Conservation (phyloP, 2,329 filamentous ascomycete genomes). For the Monilinia vaccinii-corymbosi region DNA sequence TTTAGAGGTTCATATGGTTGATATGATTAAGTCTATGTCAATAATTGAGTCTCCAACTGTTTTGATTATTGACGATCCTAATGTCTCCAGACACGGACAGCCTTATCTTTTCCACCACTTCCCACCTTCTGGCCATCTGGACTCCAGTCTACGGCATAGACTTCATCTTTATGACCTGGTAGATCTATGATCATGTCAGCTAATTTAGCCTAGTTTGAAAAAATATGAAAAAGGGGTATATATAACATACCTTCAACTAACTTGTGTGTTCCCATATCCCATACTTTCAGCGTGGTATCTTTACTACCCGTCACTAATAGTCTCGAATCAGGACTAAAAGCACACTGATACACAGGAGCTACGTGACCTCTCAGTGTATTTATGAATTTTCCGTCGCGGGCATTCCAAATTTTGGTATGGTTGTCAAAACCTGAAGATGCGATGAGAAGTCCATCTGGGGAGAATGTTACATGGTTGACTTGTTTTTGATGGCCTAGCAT, state of each 20-base stretch:
- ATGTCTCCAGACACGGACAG: constrained; percentile 57
- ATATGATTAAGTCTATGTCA: too few species aligned
- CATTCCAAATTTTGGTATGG: constrained; percentile 86
- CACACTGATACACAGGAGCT: constrained; percentile 83
- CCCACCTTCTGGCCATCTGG: constrained; percentile 81
- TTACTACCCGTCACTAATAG: constrained; percentile 80
- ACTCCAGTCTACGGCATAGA: constrained; percentile 92
- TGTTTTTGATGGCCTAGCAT: constrained; percentile 94
- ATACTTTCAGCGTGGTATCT: constrained; percentile 85
- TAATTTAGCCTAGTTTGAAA: background rate
- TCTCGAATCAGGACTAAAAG: constrained; percentile 88
- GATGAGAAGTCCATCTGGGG: constrained; percentile 78
- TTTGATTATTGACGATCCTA: constrained; percentile 28
- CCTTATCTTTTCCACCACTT: constrained; percentile 89
- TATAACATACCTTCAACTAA: constrained; percentile 42
- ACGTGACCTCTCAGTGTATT: constrained; percentile 84
- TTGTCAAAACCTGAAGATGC: constrained; percentile 91
- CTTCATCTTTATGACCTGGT: constrained; percentile 84
- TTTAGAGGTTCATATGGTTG: too few species aligned
- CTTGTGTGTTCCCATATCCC: constrained; percentile 82
- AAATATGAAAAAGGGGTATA: background rate
- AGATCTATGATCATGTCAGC: constrained; percentile 49
- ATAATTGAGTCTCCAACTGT: background rate
- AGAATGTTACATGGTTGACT: constrained; percentile 93
- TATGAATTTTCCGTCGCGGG: constrained; percentile 67